Base-by-base conservation (phyloP, 2,329 filamentous ascomycete genomes). In the Chrysoporthe cubensis region DNA sequence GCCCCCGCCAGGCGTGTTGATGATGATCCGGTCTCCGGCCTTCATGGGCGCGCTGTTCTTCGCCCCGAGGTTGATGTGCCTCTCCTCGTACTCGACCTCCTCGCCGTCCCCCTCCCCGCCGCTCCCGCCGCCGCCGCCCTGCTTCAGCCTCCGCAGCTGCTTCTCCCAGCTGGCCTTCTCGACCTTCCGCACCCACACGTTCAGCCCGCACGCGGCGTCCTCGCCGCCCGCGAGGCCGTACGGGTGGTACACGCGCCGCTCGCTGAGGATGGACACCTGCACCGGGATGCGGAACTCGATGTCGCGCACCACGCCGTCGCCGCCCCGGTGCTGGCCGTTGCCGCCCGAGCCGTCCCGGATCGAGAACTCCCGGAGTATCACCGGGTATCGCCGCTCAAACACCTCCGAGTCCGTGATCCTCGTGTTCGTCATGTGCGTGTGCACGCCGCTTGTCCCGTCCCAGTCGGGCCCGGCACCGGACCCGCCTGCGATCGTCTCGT, bases 341-440 rank as follows among this genome's bases (percentile, higher is more conserved):
- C 92, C 92, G 0, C 88, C 89, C 44, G 86, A 90, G 0, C 86
- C 88, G 1, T 79, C 72, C 1, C 92, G 80, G 11, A 95, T 79
- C 14, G 84, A 84, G 76, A 94, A 95, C 72, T 91, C 85, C 6
- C 89, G 83, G 44, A 96, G 79, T 1, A 96, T 75, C 1, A 93
- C 89, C 0, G 91, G 91, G 74, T 94, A 94, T 9, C 92, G 82
- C 40, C 90, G 84, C 80, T 95, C 92, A 71, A 95, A 91, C 7
- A 94, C 86, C 76, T 96, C 92, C 0, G 90, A 84, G 75, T 95
- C 92, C 0, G 92, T 94, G 75, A 94, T 95, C 16, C 91, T 86
- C 3, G 92, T 95, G 77, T 96, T 96, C 7, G 92, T 95, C 90
- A 94, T 94, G 79, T 95, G 91, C 1, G 88, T 91, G 76, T 95